Percentiles rank a stretch among this genome's conserved stretches.
Evolutionary conservation across 2,329 filamentous ascomycete species (phyloP).

Genomic region (Cercospora nicotianae): DNA sequence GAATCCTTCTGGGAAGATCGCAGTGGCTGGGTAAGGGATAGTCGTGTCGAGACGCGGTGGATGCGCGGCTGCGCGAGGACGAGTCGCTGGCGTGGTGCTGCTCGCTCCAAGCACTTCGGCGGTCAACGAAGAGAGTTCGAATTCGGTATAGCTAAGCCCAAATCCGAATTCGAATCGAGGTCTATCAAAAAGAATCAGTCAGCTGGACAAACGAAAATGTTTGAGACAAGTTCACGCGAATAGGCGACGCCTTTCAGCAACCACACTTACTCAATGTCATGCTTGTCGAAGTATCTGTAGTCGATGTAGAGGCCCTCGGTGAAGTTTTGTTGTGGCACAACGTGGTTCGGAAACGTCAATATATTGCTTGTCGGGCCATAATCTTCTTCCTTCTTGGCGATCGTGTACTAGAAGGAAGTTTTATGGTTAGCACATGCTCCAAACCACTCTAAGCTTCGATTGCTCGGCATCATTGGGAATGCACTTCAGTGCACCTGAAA

Average conservation of each 20-base stretch:
- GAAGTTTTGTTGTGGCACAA: slow-evolving; percentile 79
- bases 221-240: too few species aligned
- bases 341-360: slow-evolving; percentile 66
- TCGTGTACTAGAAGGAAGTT: slow-evolving; percentile 60
- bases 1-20: slow-evolving; percentile 62
- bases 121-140: slow-evolving; percentile 59
- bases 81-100: slow-evolving; percentile 37
- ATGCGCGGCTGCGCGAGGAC: slow-evolving; percentile 42
- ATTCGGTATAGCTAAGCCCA: slow-evolving; percentile 78
- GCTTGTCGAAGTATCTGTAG: slow-evolving; percentile 84
- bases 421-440: neutral
- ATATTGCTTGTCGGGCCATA: slow-evolving; percentile 73
- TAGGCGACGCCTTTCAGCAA: neutral
- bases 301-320: slow-evolving; percentile 82
- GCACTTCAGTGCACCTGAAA: neutral
- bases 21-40: slow-evolving; percentile 57
- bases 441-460: neutral
- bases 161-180: slow-evolving; percentile 86
- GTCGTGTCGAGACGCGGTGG: slow-evolving; percentile 58
- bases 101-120: slow-evolving; percentile 44
- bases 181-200: neutral
- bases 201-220: neutral
- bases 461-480: neutral
- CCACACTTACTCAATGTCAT: slow-evolving; percentile 54
- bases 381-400: slow-evolving; percentile 71